phyloP scores from a whole-genome alignment of 2,329 filamentous ascomycete genomes.

The Trichoderma guizhouense region DNA sequence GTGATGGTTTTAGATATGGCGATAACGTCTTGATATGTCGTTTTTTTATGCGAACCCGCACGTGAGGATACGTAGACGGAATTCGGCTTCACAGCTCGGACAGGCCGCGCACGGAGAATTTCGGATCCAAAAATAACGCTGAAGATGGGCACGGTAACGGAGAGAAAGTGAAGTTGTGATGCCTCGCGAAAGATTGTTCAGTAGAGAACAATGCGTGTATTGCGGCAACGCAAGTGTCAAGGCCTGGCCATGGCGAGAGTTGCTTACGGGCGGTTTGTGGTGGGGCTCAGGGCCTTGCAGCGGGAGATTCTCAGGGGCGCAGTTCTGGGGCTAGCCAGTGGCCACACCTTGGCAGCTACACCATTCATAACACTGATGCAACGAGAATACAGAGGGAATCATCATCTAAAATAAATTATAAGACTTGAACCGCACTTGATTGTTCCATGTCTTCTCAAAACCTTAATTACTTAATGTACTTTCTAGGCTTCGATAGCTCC shows the following conservation, averaged over 20 bases:
- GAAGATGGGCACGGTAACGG: background rate
- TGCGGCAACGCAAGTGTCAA: background rate
- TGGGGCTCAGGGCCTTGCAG: background rate
- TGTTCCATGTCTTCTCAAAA: slow-evolving; percentile 24
- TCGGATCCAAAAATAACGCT: background rate
- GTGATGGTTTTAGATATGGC: background rate
- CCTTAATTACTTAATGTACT: background rate
- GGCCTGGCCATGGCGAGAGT: background rate
- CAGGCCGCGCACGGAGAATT: background rate
- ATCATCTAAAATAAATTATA: background rate
- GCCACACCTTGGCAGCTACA: background rate
- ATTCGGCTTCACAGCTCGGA: background rate
- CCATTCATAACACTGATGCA: background rate
- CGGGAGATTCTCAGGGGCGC: background rate
- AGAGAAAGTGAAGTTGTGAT: background rate
- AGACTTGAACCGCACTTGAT: background rate
- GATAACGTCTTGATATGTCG: background rate
- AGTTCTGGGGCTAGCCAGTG: background rate
- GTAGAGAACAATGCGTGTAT: background rate
- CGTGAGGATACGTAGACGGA: background rate
- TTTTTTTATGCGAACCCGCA: background rate
- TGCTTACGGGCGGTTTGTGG: background rate
- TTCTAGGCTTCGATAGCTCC: background rate
- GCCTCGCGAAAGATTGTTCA: background rate
- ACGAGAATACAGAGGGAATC: background rate